phyloP scores from a whole-genome alignment of 2,329 filamentous ascomycete species.

The Fonsecaea nubica region DNA sequence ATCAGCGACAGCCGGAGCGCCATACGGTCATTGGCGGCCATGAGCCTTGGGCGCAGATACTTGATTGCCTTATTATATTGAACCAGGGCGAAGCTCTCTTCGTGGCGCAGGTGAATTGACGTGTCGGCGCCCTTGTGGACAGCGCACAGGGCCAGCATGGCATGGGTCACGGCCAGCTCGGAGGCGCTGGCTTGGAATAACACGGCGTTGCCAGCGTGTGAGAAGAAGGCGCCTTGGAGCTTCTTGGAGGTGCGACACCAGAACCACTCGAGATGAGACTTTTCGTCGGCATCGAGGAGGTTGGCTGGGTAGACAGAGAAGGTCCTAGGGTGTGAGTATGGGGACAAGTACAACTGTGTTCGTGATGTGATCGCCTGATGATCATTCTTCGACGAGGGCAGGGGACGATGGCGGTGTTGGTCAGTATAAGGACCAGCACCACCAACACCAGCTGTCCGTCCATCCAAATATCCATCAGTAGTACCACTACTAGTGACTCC shows the following conservation, averaged over 20 bases:
- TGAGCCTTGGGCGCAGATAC: constrained; percentile 44
- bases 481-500: no score
- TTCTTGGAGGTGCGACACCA: constrained; percentile 41
- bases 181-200: constrained; percentile 49
- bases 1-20: constrained; percentile 50
- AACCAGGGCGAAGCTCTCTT: constrained; percentile 43
- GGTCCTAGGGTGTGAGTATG: background rate
- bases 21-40: constrained; percentile 35
- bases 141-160: constrained; percentile 50
- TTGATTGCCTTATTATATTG: constrained; percentile 53
- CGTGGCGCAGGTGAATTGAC: background rate
- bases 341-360: no score
- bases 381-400: background rate
- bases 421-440: background rate
- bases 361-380: no score
- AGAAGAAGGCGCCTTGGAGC: constrained; percentile 47
- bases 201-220: constrained; percentile 50
- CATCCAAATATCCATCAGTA: no score
- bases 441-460: background rate
- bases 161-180: constrained; percentile 53
- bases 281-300: constrained; percentile 35
- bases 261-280: constrained; percentile 44
- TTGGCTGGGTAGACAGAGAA: constrained; percentile 7
- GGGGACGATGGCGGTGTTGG: background rate
- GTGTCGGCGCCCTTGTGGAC: constrained; percentile 42